Base-by-base conservation (phyloP, 2,329 filamentous ascomycete species). In the Venturia effusa region DNA sequence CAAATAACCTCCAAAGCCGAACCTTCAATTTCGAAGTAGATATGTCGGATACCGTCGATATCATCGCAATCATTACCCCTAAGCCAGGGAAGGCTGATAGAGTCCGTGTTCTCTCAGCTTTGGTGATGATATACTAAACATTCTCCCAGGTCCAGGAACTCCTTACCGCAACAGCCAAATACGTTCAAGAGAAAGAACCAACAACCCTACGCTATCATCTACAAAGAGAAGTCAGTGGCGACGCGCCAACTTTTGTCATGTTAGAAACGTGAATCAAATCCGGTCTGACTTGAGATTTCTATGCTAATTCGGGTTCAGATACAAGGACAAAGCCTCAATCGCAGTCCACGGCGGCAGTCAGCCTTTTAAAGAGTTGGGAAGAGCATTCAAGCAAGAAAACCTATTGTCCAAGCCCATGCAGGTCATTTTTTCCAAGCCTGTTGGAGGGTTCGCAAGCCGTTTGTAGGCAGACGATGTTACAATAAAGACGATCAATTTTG, bases 41-140 rank as follows among this genome's bases (percentile, higher is more conserved):
- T 15, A 64, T 64, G 62, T 64, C 62, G 10, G 37, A 32, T 19
- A 61, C 43, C 19, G 11, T 64, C 3, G 51, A 61, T 27, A 64
- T 64, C 39, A 61, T 64, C 37, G 62, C 57, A 7, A 62, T 64
- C 57, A 45, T 64, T 40, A 64, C 40, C 2, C 62, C 62, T 3
- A 61, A 61, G 54, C 62, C 62, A 45, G 62, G 62, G 34, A 64
- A 64, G 37, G 62, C 62, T 32, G 62, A 64, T 10, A 61, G 62
- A 32, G 62, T 62, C 45, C 10, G 57, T 43, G 7, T 13, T 19
- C 61, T 43, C 6, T 27, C n/a, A n/a, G 15, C 1, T 39, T 7
- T 15, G 22, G 11, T 4, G 34, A 30, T 15, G 57, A 19, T 27
- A 37, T 41, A 24, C 30, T 40, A n/a, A 43, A 1, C 19, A 4